Evolutionary conservation across 768 basidiomycete species (phyloP).

Genomic region (Royoungia palumana): DNA sequence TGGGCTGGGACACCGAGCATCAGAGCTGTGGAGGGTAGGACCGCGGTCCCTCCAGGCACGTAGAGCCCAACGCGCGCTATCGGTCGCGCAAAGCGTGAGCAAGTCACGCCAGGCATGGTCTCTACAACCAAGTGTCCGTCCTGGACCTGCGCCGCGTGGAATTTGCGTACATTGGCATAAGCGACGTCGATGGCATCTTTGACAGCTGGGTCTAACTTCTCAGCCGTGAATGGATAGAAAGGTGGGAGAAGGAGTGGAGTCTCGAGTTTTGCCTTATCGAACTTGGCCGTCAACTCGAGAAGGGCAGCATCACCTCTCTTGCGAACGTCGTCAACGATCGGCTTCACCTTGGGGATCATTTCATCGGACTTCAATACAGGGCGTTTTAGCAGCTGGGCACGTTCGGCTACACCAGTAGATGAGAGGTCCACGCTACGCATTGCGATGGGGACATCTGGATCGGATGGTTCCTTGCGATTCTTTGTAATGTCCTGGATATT

Average conservation of each 20-base stretch:
- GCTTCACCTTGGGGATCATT: slow-evolving; percentile 80
- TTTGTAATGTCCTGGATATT: slow-evolving; percentile 27
- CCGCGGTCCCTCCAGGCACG: slow-evolving; percentile 95
- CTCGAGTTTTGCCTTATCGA: slow-evolving; percentile 76
- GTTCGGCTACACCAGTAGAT: slow-evolving; percentile 45
- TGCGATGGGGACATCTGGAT: slow-evolving; percentile 51
- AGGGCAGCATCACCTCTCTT: slow-evolving; percentile 82
- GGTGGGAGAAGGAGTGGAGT: slow-evolving; percentile 77
- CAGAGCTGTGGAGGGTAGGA: slow-evolving; percentile 93
- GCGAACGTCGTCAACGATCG: slow-evolving; percentile 89
- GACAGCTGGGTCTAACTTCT: slow-evolving; percentile 59
- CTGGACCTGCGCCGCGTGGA: slow-evolving; percentile 87
- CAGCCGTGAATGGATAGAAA: slow-evolving; percentile 46
- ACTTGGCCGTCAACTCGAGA: slow-evolving; percentile 86
- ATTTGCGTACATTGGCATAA: slow-evolving; percentile 86
- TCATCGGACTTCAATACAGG: slow-evolving; percentile 75
- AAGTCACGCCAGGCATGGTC: slow-evolving; percentile 97
- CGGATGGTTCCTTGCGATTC: slow-evolving; percentile 23
- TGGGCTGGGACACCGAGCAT: slow-evolving; percentile 99
- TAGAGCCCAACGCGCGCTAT: slow-evolving; percentile 95
- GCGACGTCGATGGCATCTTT: slow-evolving; percentile 84
- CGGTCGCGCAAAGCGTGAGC: slow-evolving; percentile 92
- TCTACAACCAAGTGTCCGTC: slow-evolving; percentile 73
- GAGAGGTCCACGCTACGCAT: slow-evolving; percentile 75
- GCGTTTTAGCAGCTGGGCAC: slow-evolving; percentile 71